Conservation (phyloP, 75 land plant species). For the Isoetes taiwanensis region DNA sequence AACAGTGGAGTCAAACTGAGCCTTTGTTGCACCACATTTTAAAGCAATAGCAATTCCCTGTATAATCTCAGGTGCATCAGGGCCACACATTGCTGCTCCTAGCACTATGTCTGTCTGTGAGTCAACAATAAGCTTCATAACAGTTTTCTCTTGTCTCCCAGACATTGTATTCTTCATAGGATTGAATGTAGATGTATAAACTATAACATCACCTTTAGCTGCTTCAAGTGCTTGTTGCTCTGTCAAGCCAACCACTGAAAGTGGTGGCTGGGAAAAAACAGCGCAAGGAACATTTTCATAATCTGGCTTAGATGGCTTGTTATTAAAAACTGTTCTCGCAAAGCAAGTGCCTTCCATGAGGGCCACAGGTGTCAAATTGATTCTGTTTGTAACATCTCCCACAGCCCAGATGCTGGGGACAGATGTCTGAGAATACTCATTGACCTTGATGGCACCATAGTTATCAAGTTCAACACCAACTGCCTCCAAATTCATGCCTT, state of each 20-base stretch:
- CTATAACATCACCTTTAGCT: slow-evolving; percentile 55
- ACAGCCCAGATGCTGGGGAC: slow-evolving; percentile 93
- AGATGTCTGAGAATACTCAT: slow-evolving; percentile 69
- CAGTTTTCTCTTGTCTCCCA: slow-evolving; percentile 80
- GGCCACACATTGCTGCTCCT: slow-evolving; percentile 96
- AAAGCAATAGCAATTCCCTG: slow-evolving; percentile 91
- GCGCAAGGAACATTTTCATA: slow-evolving; percentile 69
- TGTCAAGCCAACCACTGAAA: slow-evolving; percentile 79
- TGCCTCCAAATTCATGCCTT: slow-evolving; percentile 56
- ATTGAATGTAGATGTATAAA: slow-evolving; percentile 78
- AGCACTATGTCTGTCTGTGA: slow-evolving; percentile 71
- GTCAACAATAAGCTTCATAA: slow-evolving; percentile 96
- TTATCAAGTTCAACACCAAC: slow-evolving; percentile 72
- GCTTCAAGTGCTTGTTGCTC: slow-evolving; percentile 68
- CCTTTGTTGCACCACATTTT: slow-evolving; percentile 94
- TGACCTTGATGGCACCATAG: slow-evolving; percentile 74
- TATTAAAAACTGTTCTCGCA: slow-evolving; percentile 89
- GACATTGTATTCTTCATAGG: slow-evolving; percentile 97
- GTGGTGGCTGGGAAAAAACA: slow-evolving; percentile 94
- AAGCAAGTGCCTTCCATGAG: slow-evolving; percentile 90
- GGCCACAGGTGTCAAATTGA: slow-evolving; percentile 93
- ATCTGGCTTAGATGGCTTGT: slow-evolving; percentile 68
- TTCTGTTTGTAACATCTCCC: slow-evolving; percentile 92
- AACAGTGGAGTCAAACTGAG: slow-evolving; percentile 86
- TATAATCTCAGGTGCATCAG: slow-evolving; percentile 96